Evolutionary conservation across 768 basidiomycete genomes (phyloP).

Genomic region (Ramaria sp.): DNA sequence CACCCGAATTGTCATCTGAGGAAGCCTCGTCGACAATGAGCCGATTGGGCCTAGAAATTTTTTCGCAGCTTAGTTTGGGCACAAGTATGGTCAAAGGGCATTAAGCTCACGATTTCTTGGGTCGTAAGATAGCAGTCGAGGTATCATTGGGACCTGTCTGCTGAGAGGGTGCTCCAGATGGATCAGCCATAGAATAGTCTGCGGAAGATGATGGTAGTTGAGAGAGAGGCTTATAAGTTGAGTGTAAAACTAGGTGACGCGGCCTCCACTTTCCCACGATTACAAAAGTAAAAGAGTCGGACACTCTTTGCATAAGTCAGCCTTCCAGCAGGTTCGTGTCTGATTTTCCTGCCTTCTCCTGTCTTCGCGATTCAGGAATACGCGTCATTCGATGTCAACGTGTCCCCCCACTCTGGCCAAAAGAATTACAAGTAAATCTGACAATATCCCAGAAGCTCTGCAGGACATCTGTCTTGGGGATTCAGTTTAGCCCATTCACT

Average conservation of each 20-base stretch:
- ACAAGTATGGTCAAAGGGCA: conserved; percentile 10
- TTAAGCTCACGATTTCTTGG: conserved; percentile 88
- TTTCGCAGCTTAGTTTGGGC: conserved; percentile 10
- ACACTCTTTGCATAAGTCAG: background rate
- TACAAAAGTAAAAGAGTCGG: background rate
- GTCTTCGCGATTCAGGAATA: background rate
- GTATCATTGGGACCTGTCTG: conserved; percentile 74
- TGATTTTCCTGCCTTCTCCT: too few species aligned
- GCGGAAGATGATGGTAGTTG: background rate
- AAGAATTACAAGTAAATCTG: too few species aligned
- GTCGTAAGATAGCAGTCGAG: conserved; percentile 90
- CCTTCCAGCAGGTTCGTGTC: background rate
- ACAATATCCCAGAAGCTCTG: too few species aligned
- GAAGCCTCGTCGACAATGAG: conserved; percentile 93
- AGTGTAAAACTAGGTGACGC: conserved; percentile 3
- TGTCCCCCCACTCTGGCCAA: background rate
- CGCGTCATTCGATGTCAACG: background rate
- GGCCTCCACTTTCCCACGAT: conserved; percentile 10
- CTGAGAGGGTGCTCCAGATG: conserved; percentile 71
- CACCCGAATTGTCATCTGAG: conserved; percentile 93
- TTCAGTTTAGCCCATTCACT: too few species aligned
- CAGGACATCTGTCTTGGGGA: too few species aligned
- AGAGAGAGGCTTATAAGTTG: background rate
- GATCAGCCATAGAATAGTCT: conserved; percentile 46
- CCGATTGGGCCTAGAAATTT: conserved; percentile 72